These are phyloP conservation scores for Phytophthora syringae DNA, from an alignment of 352 stramenopile genomes.

Conservation along the genomic window DNA sequence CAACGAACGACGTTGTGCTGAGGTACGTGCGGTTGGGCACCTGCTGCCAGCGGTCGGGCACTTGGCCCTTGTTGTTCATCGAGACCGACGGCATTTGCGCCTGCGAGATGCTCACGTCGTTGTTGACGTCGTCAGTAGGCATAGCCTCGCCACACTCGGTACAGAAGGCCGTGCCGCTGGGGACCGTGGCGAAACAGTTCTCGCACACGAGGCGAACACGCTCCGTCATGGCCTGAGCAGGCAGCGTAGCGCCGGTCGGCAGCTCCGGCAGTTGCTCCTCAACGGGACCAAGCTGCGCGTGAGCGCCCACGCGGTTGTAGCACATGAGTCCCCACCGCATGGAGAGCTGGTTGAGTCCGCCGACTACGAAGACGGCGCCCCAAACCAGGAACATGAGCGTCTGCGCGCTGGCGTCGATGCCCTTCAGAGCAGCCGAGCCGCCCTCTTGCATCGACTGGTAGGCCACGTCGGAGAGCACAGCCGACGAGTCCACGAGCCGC, in stretches of 20 bases:
- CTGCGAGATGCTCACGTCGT: constrained; percentile 88
- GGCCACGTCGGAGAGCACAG: constrained; percentile 67
- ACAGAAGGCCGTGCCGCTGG: constrained; percentile 84
- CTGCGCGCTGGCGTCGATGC: constrained; percentile 63
- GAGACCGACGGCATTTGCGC: constrained; percentile 86
- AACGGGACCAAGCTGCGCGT: constrained; percentile 70
- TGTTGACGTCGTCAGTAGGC: constrained; percentile 71
- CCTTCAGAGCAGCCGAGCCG: constrained; percentile 50
- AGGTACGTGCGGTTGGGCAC: constrained; percentile 86
- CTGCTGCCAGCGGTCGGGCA: constrained; percentile 85
- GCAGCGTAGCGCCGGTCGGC: constrained; percentile 69
- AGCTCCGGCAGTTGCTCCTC: constrained; percentile 78
- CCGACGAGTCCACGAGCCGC: constrained; percentile 63
- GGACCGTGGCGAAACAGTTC: constrained; percentile 90
- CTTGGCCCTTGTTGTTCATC: constrained; percentile 81
- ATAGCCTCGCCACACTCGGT: constrained; percentile 90
- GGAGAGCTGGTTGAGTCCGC: constrained; percentile 76
- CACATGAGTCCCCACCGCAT: constrained; percentile 91
- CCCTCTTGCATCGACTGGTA: constrained; percentile 74
- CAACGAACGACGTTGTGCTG: constrained; percentile 88
- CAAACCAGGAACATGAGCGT: constrained; percentile 86
- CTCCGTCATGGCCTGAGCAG: constrained; percentile 57
- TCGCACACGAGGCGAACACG: constrained; percentile 88
- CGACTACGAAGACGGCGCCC: constrained; percentile 64
- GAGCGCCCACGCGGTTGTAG: constrained; percentile 88